Evolutionary conservation across 2,329 filamentous ascomycete genomes (phyloP), one percentile per base, ranked within the genome.

Genomic region (Chrysosphaeria jannelii): DNA sequence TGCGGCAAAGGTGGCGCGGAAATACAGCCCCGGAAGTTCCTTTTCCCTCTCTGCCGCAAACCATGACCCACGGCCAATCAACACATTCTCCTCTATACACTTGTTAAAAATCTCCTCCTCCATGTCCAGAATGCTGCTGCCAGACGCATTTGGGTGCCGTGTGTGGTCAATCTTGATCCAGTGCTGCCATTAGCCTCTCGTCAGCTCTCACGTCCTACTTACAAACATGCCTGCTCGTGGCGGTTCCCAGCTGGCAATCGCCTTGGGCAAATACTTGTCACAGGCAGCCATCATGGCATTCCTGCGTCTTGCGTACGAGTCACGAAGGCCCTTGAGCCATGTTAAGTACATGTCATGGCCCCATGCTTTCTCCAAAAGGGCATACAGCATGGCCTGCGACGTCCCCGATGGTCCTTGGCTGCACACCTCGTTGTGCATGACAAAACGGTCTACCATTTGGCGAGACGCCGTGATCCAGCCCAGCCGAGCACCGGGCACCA

Each of bases 191-290:
- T n/a, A n/a, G n/a, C n/a, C n/a, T n/a, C n/a, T 20, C n/a, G 23
- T 25, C 11, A 25, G 20, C 12, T 27, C 26, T 6, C 25, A 23
- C 11, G 15, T 13, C 27, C 85, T 46, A 75, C 75, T 85, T 38
- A 74, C 54, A 61, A 97, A 97, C 85, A 97, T 97, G 39, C 81
- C 81, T 1, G 79, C 75, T 27, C 56, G 57, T 1, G 81, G 79
- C 1, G 72, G 58, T 13, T 50, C 57, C 78, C 79, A 93, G 41
- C 53, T 63, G 10, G 76, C 69, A 16, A 91, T 51, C 12, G 71
- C 65, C 13, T 40, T 46, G 0, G 79, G 78, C 11, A 91, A 46
- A 34, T 69, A 60, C 31, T 61, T 57, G 42, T 85, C 74, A 39
- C 78, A 91, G 0, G 79, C 76, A 6, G 56, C 52, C 5, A 90